These are phyloP conservation scores for Epicoccum sorghinum DNA, from an alignment of 2,329 filamentous ascomycete genomes.

Conservation along the genomic window DNA sequence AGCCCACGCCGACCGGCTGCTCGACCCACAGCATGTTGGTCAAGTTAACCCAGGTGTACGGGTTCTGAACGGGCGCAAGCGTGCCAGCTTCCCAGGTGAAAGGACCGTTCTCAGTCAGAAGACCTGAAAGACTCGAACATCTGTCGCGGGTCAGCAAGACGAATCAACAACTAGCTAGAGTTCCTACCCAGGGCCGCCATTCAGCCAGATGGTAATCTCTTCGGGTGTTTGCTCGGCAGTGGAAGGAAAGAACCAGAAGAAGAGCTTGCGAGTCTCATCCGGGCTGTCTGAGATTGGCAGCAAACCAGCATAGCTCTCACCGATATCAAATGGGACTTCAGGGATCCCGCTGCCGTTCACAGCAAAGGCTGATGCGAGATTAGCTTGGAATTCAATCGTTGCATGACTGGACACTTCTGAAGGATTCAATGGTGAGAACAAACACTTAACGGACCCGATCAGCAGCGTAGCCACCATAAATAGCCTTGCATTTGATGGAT, in stretches of 20 bases:
- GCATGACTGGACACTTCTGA: not conserved
- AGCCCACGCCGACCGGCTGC: constrained; percentile 57
- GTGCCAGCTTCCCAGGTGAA: constrained; percentile 67
- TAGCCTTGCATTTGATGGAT: no score
- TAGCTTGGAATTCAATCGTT: constrained; percentile 5
- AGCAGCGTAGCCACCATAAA: no score
- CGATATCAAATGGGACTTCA: constrained; percentile 71
- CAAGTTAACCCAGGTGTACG: constrained; percentile 68
- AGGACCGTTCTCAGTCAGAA: constrained; percentile 79
- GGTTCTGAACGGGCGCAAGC: constrained; percentile 66
- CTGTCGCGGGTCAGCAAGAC: constrained; percentile 19
- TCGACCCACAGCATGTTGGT: constrained; percentile 54
- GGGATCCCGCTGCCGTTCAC: constrained; percentile 70
- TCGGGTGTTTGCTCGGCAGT: constrained; percentile 57
- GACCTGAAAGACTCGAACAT: constrained; percentile 65
- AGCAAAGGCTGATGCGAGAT: constrained; percentile 59
- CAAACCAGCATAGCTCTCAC: constrained; percentile 68
- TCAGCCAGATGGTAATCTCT: constrained; percentile 64
- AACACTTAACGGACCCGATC: no score
- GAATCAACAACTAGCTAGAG: not conserved
- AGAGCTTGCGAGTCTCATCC: constrained; percentile 61
- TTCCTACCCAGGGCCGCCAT: constrained; percentile 20
- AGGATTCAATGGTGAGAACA: no score
- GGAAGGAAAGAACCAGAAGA: constrained; percentile 70
- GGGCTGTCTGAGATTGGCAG: constrained; percentile 61